Evolutionary conservation across 2,329 filamentous ascomycete species (phyloP), one percentile per base, ranked within the genome.

Genomic region (Neonectria faginata): DNA sequence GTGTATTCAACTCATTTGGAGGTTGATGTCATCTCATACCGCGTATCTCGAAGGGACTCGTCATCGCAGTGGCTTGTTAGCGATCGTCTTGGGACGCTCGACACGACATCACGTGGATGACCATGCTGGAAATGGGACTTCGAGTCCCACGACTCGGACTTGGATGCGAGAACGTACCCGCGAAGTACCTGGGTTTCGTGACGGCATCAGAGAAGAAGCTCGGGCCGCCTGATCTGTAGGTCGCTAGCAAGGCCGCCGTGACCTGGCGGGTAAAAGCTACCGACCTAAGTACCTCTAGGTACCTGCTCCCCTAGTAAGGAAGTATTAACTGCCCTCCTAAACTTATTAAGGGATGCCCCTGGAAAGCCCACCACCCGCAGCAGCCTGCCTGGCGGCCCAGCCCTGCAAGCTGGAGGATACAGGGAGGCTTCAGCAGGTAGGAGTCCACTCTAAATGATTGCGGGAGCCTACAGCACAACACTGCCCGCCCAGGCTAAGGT

Each of bases 161-260:
- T 14, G 33, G 33, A 36, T 14, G 33, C 33, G 14, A 12, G 12
- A 14, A 39, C 36, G 36, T 39, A 39, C 36, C 36, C 16, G 12
- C 36, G 6, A 39, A 39, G 36, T 39, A 39, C 36, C 36, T 39
- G 36, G 14, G 36, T 39, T 39, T 39, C 36, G 36, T 39, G 36
- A 39, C 14, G 14, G 36, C 27, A 31, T 47, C 31, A 57, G 42
- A 57, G 42, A 36, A 67, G 48, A 45, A 68, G 71, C 71, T 71
- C 61, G 69, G 68, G 60, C 71, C 71, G 73, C 62, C 59, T 68
- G 70, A 73, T 68, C 71, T 71, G 67, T 67, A 70, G 36, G 48
- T 41, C 18, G 18, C 47, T 18, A 14, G 16, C 41, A n/a, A 42
- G 29, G 29, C 51, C 25, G 42, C 18, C 65, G 61, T 47, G 44